Evolutionary conservation across 2,329 filamentous ascomycete genomes (phyloP).

Genomic region (Tolypocladium capitatum): DNA sequence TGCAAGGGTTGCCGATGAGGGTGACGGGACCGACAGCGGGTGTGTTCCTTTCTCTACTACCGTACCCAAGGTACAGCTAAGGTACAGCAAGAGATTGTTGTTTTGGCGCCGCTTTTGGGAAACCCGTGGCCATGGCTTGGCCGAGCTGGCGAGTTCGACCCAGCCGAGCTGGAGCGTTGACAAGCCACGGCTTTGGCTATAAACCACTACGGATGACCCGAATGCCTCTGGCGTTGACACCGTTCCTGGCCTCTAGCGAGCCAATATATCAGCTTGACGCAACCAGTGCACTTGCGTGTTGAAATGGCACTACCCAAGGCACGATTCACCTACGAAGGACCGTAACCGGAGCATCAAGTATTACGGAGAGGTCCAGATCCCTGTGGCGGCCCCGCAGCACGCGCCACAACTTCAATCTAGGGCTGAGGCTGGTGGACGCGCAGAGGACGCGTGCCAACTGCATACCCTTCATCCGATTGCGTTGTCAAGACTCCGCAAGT

Average conservation of each 20-base stretch:
- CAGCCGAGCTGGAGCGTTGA: no score
- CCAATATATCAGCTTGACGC: neutral
- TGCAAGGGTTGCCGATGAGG: neutral
- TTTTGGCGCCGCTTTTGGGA: neutral
- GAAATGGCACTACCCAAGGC: neutral
- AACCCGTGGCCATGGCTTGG: neutral
- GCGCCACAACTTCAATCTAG: slow-evolving; percentile 4
- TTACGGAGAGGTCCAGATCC: no score
- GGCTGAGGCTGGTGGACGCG: neutral
- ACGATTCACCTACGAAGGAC: no score
- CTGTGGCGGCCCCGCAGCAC: no score
- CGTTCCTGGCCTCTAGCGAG: neutral
- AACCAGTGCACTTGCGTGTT: neutral
- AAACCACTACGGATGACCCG: neutral
- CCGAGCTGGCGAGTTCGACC: no score
- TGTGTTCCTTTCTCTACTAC: neutral
- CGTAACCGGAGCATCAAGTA: no score
- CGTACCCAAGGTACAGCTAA: no score
- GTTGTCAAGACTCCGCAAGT: neutral
- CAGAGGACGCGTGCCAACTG: neutral
- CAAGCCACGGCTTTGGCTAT: neutral
- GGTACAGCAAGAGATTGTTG: no score
- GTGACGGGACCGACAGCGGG: neutral
- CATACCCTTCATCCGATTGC: neutral
- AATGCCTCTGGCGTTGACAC: neutral